Percentiles rank a stretch among this genome's conserved stretches.
phyloP scores from a whole-genome alignment of 805 yeast genomes.

The Ogataea paraovalis region DNA sequence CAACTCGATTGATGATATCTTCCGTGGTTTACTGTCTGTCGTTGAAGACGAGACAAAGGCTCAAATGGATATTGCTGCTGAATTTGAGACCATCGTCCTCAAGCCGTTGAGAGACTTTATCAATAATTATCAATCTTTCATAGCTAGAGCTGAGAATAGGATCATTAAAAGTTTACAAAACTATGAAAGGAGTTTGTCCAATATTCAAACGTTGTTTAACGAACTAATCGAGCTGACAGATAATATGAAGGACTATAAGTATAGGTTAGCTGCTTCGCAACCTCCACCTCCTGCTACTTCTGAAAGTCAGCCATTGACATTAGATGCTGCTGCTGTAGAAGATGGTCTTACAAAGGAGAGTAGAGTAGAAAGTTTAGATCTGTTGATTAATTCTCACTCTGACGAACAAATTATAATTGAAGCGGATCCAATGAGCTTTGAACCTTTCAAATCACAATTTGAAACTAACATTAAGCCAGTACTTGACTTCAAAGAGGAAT shows the following conservation, averaged over 20 bases:
- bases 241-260: slow-evolving; percentile 5
- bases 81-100: slow-evolving; percentile 3
- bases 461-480: slow-evolving; percentile 3
- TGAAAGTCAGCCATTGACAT: not conserved
- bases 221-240: slow-evolving; percentile 7
- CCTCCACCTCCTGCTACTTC: not conserved
- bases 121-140: slow-evolving; percentile 7
- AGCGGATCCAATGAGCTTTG: slow-evolving; percentile 6
- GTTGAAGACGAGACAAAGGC: slow-evolving; percentile 2
- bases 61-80: not conserved
- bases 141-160: slow-evolving; percentile 1
- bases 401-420: not conserved
- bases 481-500: slow-evolving; percentile 4
- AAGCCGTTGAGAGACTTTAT: slow-evolving; percentile 8
- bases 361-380: not conserved
- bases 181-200: slow-evolving; percentile 3
- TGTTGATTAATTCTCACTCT: not conserved
- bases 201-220: slow-evolving; percentile 1
- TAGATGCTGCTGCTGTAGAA: not conserved
- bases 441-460: slow-evolving; percentile 7
- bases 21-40: not conserved
- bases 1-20: slow-evolving; percentile 2
- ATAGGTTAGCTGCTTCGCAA: not conserved
- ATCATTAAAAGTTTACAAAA: slow-evolving; percentile 2
- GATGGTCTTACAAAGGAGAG: not conserved